Conservation (phyloP, 768 basidiomycete species). For the Suillus subaureus region DNA sequence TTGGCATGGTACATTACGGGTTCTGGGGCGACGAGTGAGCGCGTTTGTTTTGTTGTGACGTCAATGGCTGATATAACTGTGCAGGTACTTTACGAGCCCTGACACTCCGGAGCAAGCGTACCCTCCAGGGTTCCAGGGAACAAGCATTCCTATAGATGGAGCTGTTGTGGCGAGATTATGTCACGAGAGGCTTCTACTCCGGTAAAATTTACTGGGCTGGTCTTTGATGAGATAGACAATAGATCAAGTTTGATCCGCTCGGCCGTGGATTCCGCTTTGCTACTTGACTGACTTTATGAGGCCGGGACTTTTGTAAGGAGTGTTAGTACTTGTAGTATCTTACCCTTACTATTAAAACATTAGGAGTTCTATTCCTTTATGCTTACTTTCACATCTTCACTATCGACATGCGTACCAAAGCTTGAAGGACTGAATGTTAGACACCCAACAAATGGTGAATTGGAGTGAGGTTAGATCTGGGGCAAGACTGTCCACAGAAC, state of each 20-base stretch:
- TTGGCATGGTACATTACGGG: conserved; percentile 84
- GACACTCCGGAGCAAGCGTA: conserved; percentile 68
- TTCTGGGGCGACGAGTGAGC: conserved; percentile 78
- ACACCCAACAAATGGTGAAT: too few relatives aligned
- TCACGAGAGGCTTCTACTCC: conserved; percentile 46
- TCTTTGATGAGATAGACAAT: background rate
- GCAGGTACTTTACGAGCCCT: conserved; percentile 74
- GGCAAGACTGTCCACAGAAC: too few relatives aligned
- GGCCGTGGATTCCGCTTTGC: background rate
- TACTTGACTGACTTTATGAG: background rate
- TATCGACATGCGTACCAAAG: too few relatives aligned
- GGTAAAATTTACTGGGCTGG: background rate
- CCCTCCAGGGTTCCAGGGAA: conserved; percentile 89
- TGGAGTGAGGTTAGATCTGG: too few relatives aligned
- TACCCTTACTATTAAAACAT: background rate
- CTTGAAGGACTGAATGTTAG: too few relatives aligned
- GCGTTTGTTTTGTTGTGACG: background rate
- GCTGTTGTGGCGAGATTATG: conserved; percentile 63
- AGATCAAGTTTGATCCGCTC: background rate
- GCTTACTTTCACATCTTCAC: background rate
- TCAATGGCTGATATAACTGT: background rate
- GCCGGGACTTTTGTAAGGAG: background rate
- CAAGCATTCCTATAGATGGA: conserved; percentile 82
- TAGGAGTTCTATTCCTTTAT: background rate
- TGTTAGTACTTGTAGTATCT: background rate